Conservation (phyloP, 2,329 filamentous ascomycete species). For the Geosmithia putterillii region DNA sequence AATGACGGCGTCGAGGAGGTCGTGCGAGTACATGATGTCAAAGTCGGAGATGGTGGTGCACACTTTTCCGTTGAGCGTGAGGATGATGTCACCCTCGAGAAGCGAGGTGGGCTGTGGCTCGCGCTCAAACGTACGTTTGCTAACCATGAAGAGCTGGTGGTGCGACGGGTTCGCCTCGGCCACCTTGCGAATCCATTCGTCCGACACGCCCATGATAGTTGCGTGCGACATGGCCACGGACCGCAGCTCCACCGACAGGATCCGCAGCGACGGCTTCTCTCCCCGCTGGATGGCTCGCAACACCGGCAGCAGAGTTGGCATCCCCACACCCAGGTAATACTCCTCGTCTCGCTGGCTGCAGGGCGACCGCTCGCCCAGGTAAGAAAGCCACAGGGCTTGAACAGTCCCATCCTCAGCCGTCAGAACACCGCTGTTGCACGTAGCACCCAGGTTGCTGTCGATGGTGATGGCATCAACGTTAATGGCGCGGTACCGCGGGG, state of each 20-base stretch:
- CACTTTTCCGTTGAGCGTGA: slow-evolving; percentile 82
- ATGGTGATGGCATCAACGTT: slow-evolving; percentile 97
- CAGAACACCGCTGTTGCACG: slow-evolving; percentile 89
- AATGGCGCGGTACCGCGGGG: slow-evolving; percentile 85
- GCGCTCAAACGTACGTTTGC: slow-evolving; percentile 67
- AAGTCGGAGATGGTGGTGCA: slow-evolving; percentile 89
- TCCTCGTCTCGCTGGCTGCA: slow-evolving; percentile 81
- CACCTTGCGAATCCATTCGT: slow-evolving; percentile 90
- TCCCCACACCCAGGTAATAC: slow-evolving; percentile 87
- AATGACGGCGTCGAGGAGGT: slow-evolving; percentile 70
- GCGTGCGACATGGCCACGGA: slow-evolving; percentile 96
- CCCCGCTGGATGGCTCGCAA: slow-evolving; percentile 75
- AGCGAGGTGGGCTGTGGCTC: slow-evolving; percentile 41
- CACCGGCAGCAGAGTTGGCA: slow-evolving; percentile 80
- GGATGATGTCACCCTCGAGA: slow-evolving; percentile 81
- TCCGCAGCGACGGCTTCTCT: slow-evolving; percentile 67
- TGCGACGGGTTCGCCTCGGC: slow-evolving; percentile 79
- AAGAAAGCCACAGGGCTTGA: slow-evolving; percentile 92
- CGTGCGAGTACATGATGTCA: slow-evolving; percentile 91
- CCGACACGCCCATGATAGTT: slow-evolving; percentile 90
- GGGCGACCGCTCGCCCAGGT: slow-evolving; percentile 77
- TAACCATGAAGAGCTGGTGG: slow-evolving; percentile 97
- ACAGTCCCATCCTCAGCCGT: slow-evolving; percentile 84
- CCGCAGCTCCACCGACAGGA: slow-evolving; percentile 88
- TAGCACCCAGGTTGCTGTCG: slow-evolving; percentile 79